Conservation (phyloP, 371 early-diverging fungal species). For the Apophysomyces sp. region DNA sequence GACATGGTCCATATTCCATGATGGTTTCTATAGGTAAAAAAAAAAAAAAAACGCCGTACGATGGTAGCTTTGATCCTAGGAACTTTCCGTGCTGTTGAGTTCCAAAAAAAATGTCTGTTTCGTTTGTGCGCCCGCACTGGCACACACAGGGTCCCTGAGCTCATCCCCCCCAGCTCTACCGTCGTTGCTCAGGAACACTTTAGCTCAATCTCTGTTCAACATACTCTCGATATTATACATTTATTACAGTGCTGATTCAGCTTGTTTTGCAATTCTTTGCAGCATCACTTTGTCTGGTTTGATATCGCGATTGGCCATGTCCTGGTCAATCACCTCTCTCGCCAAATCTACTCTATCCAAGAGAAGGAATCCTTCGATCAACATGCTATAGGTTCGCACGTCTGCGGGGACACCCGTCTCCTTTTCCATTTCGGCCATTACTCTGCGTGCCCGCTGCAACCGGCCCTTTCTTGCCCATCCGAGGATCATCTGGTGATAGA, state of each 20-base stretch:
- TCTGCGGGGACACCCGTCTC: conserved; percentile 20
- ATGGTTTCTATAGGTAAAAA: too few relatives aligned
- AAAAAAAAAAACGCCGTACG: too few relatives aligned
- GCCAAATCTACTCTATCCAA: conserved; percentile 15
- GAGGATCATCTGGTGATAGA: conserved; percentile 27
- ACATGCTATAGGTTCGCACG: conserved; percentile 23
- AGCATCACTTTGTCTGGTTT: not conserved
- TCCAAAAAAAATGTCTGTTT: too few relatives aligned
- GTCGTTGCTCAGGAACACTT: too few relatives aligned
- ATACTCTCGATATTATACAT: not conserved
- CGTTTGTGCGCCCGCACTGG: too few relatives aligned
- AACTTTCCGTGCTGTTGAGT: too few relatives aligned
- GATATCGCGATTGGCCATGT: not conserved
- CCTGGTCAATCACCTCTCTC: conserved; percentile 15
- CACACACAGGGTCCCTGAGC: too few relatives aligned
- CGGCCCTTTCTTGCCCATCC: conserved; percentile 23
- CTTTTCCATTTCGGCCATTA: conserved; percentile 26
- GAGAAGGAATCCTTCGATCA: conserved; percentile 25
- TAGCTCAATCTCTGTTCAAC: not conserved
- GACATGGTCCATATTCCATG: too few relatives aligned
- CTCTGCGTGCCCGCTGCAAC: conserved; percentile 23
- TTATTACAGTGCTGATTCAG: not conserved
- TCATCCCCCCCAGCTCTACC: too few relatives aligned
- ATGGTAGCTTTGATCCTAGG: too few relatives aligned
- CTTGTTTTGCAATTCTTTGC: not conserved